phyloP scores from a whole-genome alignment of 139 green algal genomes.

The Chara braunii region DNA sequence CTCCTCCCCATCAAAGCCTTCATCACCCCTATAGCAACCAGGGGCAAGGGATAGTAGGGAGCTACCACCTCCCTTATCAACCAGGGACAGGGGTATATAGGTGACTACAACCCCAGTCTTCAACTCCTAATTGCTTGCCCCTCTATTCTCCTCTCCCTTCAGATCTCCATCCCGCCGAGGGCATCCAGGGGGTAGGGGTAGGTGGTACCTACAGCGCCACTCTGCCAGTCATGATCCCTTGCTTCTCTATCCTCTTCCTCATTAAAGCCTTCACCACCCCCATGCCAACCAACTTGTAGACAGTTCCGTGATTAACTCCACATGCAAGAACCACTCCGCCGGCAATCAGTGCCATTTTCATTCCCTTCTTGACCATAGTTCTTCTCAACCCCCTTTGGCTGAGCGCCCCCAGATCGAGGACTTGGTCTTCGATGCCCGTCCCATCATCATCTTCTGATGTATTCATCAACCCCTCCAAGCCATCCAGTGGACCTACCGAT shows the following conservation, averaged over 20 bases:
- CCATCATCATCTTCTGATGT: background rate
- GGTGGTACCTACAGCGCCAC: background rate
- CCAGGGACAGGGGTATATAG: background rate
- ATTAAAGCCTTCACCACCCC: slow-evolving; percentile 2
- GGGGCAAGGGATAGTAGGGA: background rate
- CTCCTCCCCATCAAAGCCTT: background rate
- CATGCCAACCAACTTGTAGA: slow-evolving; percentile 10
- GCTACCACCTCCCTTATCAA: background rate
- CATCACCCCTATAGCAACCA: background rate
- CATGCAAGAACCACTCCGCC: slow-evolving; percentile 1
- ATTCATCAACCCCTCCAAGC: background rate
- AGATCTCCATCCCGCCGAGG: background rate
- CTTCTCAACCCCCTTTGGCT: background rate
- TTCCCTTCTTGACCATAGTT: background rate
- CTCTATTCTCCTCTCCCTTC: background rate
- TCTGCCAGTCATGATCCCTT: background rate
- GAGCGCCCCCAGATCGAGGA: background rate
- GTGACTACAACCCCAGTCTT: background rate
- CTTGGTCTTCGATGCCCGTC: background rate
- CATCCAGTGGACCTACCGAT: background rate
- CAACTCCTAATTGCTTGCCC: background rate
- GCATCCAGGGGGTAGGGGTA: background rate
- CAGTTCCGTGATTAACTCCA: slow-evolving; percentile 1
- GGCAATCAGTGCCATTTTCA: background rate
- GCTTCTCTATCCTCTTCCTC: background rate